Conservation (phyloP, 345 rosid species). For the Triadica sebifera region DNA sequence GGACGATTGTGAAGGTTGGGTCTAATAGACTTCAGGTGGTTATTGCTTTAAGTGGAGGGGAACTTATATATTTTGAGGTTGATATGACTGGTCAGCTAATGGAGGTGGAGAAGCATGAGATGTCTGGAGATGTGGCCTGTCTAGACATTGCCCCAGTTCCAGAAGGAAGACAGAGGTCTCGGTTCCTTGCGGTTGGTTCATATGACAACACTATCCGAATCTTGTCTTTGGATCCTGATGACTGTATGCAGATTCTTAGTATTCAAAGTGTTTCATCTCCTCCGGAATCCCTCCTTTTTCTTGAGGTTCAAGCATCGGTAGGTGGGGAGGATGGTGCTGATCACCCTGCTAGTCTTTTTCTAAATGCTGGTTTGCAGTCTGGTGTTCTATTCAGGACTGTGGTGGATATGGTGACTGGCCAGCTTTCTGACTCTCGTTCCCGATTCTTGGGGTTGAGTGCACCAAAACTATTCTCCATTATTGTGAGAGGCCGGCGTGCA, state of each 20-base stretch:
- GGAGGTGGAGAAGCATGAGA: slow-evolving; percentile 99
- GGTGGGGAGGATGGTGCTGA: slow-evolving; percentile 99
- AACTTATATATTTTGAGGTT: slow-evolving; percentile 95
- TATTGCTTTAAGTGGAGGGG: slow-evolving; percentile 97
- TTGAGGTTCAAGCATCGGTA: slow-evolving; percentile 91
- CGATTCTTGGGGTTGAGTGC: slow-evolving; percentile 90
- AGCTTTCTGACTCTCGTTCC: slow-evolving; percentile 96
- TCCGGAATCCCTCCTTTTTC: slow-evolving; percentile 96
- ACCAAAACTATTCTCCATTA: slow-evolving; percentile 82
- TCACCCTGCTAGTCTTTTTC: slow-evolving; percentile 97
- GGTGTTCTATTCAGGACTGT: slow-evolving; percentile 94
- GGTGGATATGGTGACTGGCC: slow-evolving; percentile 98
- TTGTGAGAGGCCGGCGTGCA: slow-evolving; percentile 84
- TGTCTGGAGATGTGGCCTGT: slow-evolving; percentile 99
- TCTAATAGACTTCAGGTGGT: slow-evolving; percentile 93
- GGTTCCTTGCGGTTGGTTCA: slow-evolving; percentile 96
- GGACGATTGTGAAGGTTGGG: slow-evolving; percentile 95
- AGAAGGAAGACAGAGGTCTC: slow-evolving; percentile 98
- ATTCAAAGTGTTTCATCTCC: slow-evolving; percentile 96
- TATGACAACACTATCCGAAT: slow-evolving; percentile 90
- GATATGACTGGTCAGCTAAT: slow-evolving; percentile 92
- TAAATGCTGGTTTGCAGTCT: slow-evolving; percentile 87
- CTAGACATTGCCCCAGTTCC: slow-evolving; percentile 98
- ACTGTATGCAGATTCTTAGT: slow-evolving; percentile 93
- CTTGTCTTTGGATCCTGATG: slow-evolving; percentile 95